These are phyloP conservation scores for Nannizziopsis barbatae DNA, from an alignment of 2,329 filamentous ascomycete species.

Conservation along the genomic window DNA sequence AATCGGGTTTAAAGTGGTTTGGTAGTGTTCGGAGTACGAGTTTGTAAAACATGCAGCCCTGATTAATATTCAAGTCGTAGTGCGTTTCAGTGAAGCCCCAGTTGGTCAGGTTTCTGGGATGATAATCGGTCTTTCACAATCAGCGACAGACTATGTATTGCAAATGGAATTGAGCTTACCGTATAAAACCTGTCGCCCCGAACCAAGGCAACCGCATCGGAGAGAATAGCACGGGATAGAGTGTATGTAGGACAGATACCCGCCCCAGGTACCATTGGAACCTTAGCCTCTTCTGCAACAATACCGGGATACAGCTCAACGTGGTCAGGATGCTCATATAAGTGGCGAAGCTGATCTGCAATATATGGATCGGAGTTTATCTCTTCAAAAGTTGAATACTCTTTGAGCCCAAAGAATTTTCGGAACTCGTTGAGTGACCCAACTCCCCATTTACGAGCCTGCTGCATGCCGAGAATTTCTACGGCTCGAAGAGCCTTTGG, in stretches of 20 bases:
- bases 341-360: conserved; percentile 43
- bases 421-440: conserved; percentile 45
- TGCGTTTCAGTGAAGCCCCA: conserved; percentile 32
- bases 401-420: conserved; percentile 50
- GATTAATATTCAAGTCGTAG: conserved; percentile 17
- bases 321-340: conserved; percentile 54
- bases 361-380: conserved; percentile 50
- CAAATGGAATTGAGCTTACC: conserved; percentile 14
- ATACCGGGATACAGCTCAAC: conserved; percentile 61
- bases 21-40: conserved; percentile 24
- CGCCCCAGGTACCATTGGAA: conserved; percentile 28
- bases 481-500: conserved; percentile 61
- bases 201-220: conserved; percentile 36
- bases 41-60: conserved; percentile 24
- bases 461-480: conserved; percentile 68
- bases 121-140: conserved; percentile 15
- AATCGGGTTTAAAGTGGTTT: conserved; percentile 21
- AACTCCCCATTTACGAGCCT: conserved; percentile 57
- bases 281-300: conserved; percentile 37
- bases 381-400: conserved; percentile 46
- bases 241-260: conserved; percentile 32
- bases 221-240: conserved; percentile 32
- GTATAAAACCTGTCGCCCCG: conserved; percentile 35
- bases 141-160: not conserved
- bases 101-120: conserved; percentile 28